A percentile compares a stretch with the other conserved stretches of the same genome.
Evolutionary conservation across 768 basidiomycete species (phyloP).

Genomic region (Podaxis rugospora): DNA sequence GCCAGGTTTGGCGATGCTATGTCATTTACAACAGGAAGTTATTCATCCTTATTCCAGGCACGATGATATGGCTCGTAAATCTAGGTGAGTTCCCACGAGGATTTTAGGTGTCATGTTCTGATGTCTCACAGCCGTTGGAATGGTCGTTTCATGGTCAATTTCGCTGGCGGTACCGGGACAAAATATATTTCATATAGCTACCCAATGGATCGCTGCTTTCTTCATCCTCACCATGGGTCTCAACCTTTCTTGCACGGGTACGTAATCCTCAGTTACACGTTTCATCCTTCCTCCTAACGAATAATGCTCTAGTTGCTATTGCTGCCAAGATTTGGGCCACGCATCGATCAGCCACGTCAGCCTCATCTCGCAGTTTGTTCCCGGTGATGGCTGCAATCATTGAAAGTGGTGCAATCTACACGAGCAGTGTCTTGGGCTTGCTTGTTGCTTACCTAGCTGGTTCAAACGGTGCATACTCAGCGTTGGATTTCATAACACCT

Average conservation of each 20-base stretch:
- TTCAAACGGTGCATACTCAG: slow-evolving; percentile 3
- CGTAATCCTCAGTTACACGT: not conserved
- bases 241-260: slow-evolving; percentile 1
- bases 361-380: not conserved
- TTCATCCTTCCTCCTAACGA: not conserved
- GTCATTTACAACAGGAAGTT: not conserved
- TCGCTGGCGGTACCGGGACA: not conserved
- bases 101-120: not conserved
- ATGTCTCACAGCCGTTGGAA: not conserved
- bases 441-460: not conserved
- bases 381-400: slow-evolving; percentile 2
- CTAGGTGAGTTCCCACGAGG: not conserved
- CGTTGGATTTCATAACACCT: slow-evolving; percentile 5
- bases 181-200: not conserved
- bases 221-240: slow-evolving; percentile 7
- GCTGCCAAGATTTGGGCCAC: not conserved
- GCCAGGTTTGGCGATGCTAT: slow-evolving; percentile 6
- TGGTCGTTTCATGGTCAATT: slow-evolving; percentile 2
- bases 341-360: not conserved
- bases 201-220: not conserved
- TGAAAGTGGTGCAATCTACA: slow-evolving; percentile 6
- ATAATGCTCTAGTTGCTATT: not conserved
- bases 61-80: not conserved
- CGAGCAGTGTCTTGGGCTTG: not conserved
- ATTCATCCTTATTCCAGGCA: not conserved